Percentiles rank a stretch among this genome's conserved stretches.
These are phyloP conservation scores for Candida tropicalis DNA, from an alignment of 1,139 yeast species.

Conservation along the genomic window DNA sequence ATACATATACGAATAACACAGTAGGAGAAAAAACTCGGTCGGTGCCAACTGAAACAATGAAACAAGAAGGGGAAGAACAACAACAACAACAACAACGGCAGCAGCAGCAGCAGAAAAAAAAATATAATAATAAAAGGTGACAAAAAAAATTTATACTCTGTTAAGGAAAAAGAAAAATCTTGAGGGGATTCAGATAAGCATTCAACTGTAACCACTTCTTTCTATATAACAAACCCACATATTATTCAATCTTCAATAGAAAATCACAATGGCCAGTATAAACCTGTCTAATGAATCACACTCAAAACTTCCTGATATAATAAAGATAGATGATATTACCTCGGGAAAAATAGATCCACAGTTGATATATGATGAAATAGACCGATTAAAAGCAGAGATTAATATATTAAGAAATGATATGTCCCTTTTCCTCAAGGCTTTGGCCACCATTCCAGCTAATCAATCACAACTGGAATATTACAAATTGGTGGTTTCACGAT, in stretches of 20 bases:
- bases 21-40: not conserved
- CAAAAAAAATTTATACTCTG: not conserved
- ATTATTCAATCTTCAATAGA: not conserved
- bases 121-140: not conserved
- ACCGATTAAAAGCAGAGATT: constrained; percentile 45
- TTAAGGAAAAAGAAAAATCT: not conserved
- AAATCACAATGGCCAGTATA: not conserved
- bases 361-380: constrained; percentile 41
- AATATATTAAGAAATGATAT: constrained; percentile 48
- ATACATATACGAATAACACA: too few relatives aligned
- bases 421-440: constrained; percentile 41
- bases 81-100: not conserved
- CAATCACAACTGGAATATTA: constrained; percentile 44
- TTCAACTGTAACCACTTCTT: not conserved
- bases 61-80: not conserved
- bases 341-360: constrained; percentile 46
- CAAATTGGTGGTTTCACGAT: constrained; percentile 27
- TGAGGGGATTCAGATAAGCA: not conserved
- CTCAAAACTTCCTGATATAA: constrained; percentile 35
- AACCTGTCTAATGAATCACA: constrained; percentile 4
- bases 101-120: not conserved
- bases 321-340: constrained; percentile 50
- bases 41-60: too few relatives aligned
- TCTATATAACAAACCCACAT: not conserved
- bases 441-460: constrained; percentile 40